Base-by-base conservation (phyloP, 2,329 filamentous ascomycete genomes). In the Arthroderma uncinatum region DNA sequence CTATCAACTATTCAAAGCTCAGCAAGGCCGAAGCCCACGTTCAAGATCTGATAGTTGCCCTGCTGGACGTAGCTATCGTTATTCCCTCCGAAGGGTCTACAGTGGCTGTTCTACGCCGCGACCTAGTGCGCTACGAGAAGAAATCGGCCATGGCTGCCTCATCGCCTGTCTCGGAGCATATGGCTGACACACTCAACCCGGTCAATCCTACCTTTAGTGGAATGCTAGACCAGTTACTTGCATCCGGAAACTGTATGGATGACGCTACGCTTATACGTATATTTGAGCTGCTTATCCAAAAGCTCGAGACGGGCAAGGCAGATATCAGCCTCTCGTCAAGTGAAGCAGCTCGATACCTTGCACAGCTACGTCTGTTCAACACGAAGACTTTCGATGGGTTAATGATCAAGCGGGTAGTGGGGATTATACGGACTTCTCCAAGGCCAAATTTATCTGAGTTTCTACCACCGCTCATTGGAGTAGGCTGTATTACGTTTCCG, bases 121-220 rank as follows among this genome's bases (percentile, higher is more conserved):
- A 77, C 54, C 67, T 76, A 21, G 67, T 68, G 21, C 68, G 71
- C 44, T 70, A 71, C 39, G 73, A 76, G 59, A 73, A 68, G 54
- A 75, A 71, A 56, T 67, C 70, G 12, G 67, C 70, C 30, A 60
- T 74, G n/a, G 68, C 72, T 52, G 76, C 74, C 34, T 76, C 71
- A 4, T 78, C 76, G 5, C 76, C 76, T 10, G 70, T 77, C 2
- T 77, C 75, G 7, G 76, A 78, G 55, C 73, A 74, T 55, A 72
- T 76, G 30, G 68, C 73, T 12, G 72, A 75, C 47, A 64, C 67
- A 2, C 63, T 76, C 34, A 70, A 69, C 58, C 67, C 73, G 12
- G 59, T 66, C 8, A 73, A 73, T 56, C 65, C 71, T 8, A 68
- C 69, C 2, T 75, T 74, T 60, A 69, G 69, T 16, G 74, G 74